Base-by-base conservation (phyloP, 2,329 filamentous ascomycete genomes). In the Monosporascus sp. region DNA sequence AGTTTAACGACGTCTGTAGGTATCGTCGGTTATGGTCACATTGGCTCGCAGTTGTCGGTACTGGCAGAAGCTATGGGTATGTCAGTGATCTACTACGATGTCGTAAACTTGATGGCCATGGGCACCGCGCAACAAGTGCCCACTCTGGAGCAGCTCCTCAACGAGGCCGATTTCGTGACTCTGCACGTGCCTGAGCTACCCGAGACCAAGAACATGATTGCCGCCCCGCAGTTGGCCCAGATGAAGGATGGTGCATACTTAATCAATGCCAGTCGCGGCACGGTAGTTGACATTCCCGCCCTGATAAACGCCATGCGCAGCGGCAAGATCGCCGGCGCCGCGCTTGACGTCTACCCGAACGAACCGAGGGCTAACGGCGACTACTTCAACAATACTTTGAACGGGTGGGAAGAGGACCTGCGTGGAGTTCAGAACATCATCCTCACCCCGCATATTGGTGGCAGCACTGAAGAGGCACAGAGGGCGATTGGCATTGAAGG, bases 31-130 rank as follows among this genome's bases (percentile, higher is more conserved):
- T 99, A 99, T 67, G 94, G 94, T 57, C 94, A 99, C 70, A 97
- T 99, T 68, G 94, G 94, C 57, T 92, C 90, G 50, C 94, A 99
- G 73, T 77, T 99, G 59, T 97, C 92, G 0, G 94, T 99, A 43
- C 78, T 99, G 58, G 92, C 94, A 27, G 94, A 99, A 73, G 86
- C 93, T 24, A 96, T 99, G 91, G 94, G 94, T 49, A 97, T 99
- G 93, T 86, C 81, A 17, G 94, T 99, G 65, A 92, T 97, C 65
- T 99, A 97, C 79, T 97, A 95, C 72, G 94, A 99, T 71, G 86
- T 96, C 7, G 74, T 96, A 58, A 96, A 92, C 62, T 80, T 97
- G 62, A 99, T 99, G 94, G 88, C 89, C 45, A 76, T 99, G 69
- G 94, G 94, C 52, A 96, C 89, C 11, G 85, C 93, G 35, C 85